Conservation (phyloP, 345 rosid genomes). For the Populus davidiana region DNA sequence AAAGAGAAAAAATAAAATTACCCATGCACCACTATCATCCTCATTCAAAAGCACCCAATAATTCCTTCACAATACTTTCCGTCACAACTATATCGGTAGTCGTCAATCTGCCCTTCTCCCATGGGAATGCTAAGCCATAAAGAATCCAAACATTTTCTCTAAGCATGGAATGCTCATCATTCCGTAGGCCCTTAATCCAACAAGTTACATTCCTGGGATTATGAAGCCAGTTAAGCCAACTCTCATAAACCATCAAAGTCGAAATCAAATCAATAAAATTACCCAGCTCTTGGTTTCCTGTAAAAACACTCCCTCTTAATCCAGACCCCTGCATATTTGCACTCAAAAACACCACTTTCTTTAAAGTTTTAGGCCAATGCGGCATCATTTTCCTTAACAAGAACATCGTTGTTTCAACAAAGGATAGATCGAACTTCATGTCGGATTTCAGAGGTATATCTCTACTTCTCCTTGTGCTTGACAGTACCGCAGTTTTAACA, state of each 20-base stretch:
- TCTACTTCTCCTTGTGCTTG: background rate
- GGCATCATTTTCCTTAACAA: background rate
- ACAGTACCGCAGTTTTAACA: background rate
- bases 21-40: too few species aligned
- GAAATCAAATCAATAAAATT: background rate
- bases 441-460: background rate
- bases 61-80: too few species aligned
- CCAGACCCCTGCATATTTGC: background rate
- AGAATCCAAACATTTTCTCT: too few species aligned
- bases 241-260: background rate
- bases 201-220: background rate
- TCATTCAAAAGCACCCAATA: too few species aligned
- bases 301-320: background rate
- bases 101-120: too few species aligned
- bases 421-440: background rate
- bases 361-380: background rate
- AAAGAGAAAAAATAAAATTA: too few species aligned
- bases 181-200: too few species aligned
- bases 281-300: background rate
- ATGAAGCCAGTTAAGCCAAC: background rate
- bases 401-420: background rate
- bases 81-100: too few species aligned
- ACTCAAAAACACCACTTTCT: background rate
- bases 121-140: too few species aligned
- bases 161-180: too few species aligned